These are phyloP conservation scores for Mucor plumbeus DNA, from an alignment of 371 early-diverging fungal species.

Conservation along the genomic window DNA sequence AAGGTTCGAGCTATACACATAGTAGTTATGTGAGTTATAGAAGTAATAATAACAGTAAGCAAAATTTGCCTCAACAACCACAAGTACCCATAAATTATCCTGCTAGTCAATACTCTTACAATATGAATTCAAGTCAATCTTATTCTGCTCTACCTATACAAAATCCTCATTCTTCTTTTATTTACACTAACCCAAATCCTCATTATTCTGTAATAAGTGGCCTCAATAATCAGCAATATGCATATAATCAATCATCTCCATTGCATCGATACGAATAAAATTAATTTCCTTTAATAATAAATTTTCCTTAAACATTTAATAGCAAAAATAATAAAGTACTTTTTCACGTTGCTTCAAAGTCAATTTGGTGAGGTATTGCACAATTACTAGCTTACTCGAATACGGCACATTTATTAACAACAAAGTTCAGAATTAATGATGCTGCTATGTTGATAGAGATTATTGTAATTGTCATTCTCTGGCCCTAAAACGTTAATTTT, in stretches of 20 bases:
- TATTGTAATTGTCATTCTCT: too few relatives aligned
- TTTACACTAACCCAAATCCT: conserved; percentile 11
- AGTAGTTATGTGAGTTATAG: conserved; percentile 38
- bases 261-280: conserved; percentile 14
- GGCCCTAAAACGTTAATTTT: too few relatives aligned
- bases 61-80: neutral
- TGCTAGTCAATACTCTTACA: conserved; percentile 14
- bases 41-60: conserved; percentile 17
- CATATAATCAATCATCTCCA: conserved; percentile 14
- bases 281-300: neutral
- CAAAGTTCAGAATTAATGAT: too few relatives aligned
- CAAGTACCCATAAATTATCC: neutral
- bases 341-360: too few relatives aligned
- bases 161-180: conserved; percentile 14
- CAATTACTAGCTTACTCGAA: too few relatives aligned
- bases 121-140: conserved; percentile 8
- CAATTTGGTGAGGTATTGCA: too few relatives aligned
- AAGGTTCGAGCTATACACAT: conserved; percentile 38
- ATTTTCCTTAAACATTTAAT: neutral
- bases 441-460: too few relatives aligned
- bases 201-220: conserved; percentile 15
- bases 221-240: conserved; percentile 10
- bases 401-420: too few relatives aligned
- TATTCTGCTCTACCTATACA: neutral
- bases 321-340: neutral